Evolutionary conservation across 768 basidiomycete genomes (phyloP).

Genomic region (Lactifluus subvellereus): DNA sequence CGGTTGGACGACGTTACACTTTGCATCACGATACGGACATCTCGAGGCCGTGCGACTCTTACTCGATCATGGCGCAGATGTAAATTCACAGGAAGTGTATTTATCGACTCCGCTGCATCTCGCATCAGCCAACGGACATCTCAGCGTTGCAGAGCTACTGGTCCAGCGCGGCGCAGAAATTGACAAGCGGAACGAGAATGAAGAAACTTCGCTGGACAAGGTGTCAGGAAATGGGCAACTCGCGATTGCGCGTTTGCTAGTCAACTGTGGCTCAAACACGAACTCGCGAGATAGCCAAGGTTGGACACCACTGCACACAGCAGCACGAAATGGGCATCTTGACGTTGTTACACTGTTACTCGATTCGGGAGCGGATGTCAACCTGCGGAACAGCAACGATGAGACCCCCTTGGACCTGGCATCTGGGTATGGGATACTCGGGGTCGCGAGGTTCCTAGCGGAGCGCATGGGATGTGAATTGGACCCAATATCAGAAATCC

Average conservation of each 20-base stretch:
- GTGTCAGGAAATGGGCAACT: not conserved
- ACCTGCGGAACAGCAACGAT: not conserved
- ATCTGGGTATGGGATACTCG: not conserved
- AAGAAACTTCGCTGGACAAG: not conserved
- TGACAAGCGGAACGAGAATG: not conserved
- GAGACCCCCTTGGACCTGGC: not conserved
- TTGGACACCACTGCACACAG: not conserved
- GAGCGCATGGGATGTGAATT: too few species aligned
- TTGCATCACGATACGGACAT: not conserved
- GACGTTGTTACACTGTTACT: not conserved
- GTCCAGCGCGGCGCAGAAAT: not conserved
- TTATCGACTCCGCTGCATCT: not conserved
- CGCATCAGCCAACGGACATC: not conserved
- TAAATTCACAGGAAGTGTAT: not conserved
- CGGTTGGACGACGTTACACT: not conserved
- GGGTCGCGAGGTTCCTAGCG: not conserved
- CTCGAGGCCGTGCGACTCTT: not conserved
- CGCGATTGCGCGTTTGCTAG: not conserved
- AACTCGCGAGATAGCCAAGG: not conserved
- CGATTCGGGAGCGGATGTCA: not conserved
- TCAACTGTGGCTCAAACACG: not conserved
- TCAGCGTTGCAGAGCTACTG: not conserved
- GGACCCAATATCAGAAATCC: not conserved
- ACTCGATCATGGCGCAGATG: not conserved
- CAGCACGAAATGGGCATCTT: not conserved